phyloP scores from a whole-genome alignment of 169 alveolate species.

The Eimeria praecox region DNA sequence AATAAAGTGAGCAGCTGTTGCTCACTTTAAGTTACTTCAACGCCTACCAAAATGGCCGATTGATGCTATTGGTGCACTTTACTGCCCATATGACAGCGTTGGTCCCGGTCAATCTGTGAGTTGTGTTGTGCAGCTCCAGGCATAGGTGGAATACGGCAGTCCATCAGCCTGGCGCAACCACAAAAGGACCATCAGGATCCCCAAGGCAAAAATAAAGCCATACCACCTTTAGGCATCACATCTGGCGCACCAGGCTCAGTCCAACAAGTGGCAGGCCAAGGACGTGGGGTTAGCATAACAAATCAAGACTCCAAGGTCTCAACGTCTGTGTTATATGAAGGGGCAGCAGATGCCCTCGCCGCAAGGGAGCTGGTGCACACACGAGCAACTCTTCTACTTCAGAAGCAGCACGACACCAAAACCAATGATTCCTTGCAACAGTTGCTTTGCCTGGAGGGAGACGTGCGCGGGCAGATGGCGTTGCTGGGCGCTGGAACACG shows the following conservation, averaged over 20 bases:
- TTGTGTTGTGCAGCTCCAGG: conserved; percentile 62
- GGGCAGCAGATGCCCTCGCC: conserved; percentile 65
- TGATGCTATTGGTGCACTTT: not conserved
- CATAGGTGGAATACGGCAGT: conserved; percentile 11
- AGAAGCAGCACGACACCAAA: conserved; percentile 23
- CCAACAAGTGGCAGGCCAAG: not conserved
- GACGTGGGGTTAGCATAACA: not conserved
- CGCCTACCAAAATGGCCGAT: not conserved
- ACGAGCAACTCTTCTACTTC: conserved; percentile 43
- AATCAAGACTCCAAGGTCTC: not conserved
- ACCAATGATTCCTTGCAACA: conserved; percentile 21
- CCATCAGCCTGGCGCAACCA: not conserved
- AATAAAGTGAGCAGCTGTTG: not conserved
- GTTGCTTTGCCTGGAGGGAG: conserved; percentile 9
- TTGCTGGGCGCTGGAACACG: not conserved
- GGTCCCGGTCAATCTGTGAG: not conserved
- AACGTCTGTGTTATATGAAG: conserved; percentile 40
- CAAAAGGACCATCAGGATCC: not conserved
- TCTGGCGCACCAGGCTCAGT: not conserved
- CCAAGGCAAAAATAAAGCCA: not conserved
- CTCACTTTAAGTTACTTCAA: not conserved
- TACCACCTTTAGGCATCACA: not conserved
- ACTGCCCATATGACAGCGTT: not conserved
- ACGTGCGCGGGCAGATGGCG: conserved; percentile 62
- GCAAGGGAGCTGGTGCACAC: conserved; percentile 59